Evolutionary conservation across 495 filamentous ascomycete genomes (phyloP).

Genomic region (Penicillium cinerascens): DNA sequence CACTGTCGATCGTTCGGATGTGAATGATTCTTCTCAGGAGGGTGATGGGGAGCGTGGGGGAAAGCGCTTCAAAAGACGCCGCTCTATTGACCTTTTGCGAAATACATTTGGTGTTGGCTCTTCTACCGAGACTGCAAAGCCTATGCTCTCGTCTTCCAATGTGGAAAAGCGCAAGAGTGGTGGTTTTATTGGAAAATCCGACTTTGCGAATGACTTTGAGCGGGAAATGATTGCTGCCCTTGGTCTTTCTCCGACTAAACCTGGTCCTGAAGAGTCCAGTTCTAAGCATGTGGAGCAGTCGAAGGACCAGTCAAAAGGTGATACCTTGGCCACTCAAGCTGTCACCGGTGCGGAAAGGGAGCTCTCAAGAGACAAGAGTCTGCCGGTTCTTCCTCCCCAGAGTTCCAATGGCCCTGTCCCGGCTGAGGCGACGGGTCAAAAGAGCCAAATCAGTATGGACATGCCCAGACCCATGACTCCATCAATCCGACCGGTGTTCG

Average conservation of each 20-base stretch:
- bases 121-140: background rate
- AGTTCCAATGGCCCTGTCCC: background rate
- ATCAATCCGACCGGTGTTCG: slow-evolving; percentile 18
- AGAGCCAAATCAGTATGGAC: background rate
- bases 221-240: slow-evolving; percentile 27
- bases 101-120: background rate
- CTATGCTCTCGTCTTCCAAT: background rate
- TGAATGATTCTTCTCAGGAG: slow-evolving; percentile 6
- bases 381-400: slow-evolving; percentile 3
- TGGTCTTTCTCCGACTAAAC: slow-evolving; percentile 21
- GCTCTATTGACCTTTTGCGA: slow-evolving; percentile 3
- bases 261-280: slow-evolving; percentile 3
- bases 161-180: background rate
- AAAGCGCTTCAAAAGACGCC: slow-evolving; percentile 8
- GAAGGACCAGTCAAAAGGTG: background rate
- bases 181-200: background rate
- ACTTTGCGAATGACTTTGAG: slow-evolving; percentile 13
- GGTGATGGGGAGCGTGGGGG: slow-evolving; percentile 3
- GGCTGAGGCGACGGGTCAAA: background rate
- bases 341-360: background rate
- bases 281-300: background rate
- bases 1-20: background rate
- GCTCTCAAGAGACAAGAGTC: slow-evolving; percentile 1
- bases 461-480: background rate
- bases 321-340: background rate